Percentiles rank a stretch among this genome's conserved stretches.
Evolutionary conservation across 2,329 filamentous ascomycete species (phyloP).

Genomic region (Sporothrix mexicana): DNA sequence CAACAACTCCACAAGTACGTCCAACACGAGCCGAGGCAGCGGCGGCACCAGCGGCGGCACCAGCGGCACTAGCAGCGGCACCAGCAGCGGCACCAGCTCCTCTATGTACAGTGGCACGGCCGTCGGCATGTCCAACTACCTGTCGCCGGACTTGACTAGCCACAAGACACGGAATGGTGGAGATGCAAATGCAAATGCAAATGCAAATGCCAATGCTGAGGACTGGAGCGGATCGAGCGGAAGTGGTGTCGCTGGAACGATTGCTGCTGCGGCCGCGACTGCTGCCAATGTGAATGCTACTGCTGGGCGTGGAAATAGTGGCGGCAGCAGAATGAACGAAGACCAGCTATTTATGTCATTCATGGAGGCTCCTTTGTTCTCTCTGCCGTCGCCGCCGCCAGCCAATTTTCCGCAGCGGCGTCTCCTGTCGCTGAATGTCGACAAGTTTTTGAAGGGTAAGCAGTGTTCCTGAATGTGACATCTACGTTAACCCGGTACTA

Average conservation of each 20-base stretch:
- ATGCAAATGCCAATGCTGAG: too few species aligned
- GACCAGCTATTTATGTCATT: conserved; percentile 18
- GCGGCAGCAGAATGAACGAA: neutral
- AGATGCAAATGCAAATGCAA: too few species aligned
- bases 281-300: too few species aligned
- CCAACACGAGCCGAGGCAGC: neutral
- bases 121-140: conserved; percentile 25
- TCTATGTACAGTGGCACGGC: too few species aligned
- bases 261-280: neutral
- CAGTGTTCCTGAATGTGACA: too few species aligned
- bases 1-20: too few species aligned
- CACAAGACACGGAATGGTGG: neutral
- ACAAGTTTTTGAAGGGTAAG: conserved; percentile 40
- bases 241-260: neutral
- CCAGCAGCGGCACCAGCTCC: too few species aligned
- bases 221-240: too few species aligned
- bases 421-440: conserved; percentile 40
- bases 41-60: too few species aligned
- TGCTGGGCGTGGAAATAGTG: neutral
- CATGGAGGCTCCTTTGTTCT: neutral
- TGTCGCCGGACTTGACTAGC: conserved; percentile 5
- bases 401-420: neutral
- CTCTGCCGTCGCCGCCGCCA: neutral
- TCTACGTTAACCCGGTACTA: too few species aligned
- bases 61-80: too few species aligned